Percentiles rank a stretch among this genome's conserved stretches.
phyloP scores from a whole-genome alignment of 2,329 filamentous ascomycete genomes.

The Juglanconis oblonga region DNA sequence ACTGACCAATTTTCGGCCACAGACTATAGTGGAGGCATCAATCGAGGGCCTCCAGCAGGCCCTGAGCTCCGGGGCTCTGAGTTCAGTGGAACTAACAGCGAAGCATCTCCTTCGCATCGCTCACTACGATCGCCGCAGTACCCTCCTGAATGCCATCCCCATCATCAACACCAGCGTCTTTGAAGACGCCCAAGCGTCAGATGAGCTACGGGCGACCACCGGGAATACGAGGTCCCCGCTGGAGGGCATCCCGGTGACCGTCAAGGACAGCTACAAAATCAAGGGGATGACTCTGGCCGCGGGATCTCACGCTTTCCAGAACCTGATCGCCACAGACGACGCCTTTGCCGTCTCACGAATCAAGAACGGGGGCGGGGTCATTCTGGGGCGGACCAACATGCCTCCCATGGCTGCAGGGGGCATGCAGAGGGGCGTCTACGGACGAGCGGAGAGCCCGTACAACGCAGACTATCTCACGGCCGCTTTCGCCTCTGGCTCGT shows the following conservation, averaged over 20 bases:
- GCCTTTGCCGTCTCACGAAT: constrained; percentile 47
- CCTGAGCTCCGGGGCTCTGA: not conserved
- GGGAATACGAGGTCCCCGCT: constrained; percentile 36
- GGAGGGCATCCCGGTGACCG: constrained; percentile 55
- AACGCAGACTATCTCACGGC: constrained; percentile 51
- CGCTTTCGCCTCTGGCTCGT: constrained; percentile 56
- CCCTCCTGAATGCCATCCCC: constrained; percentile 43
- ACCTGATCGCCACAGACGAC: constrained; percentile 49
- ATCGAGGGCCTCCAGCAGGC: not conserved
- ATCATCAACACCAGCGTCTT: constrained; percentile 44
- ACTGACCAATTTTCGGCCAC: not conserved
- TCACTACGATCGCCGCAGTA: not conserved
- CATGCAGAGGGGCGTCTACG: constrained; percentile 55
- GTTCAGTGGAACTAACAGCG: not conserved
- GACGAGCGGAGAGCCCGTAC: constrained; percentile 55
- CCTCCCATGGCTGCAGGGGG: constrained; percentile 58
- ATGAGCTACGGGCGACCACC: constrained; percentile 36
- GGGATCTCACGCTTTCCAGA: constrained; percentile 52
- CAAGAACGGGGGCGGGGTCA: constrained; percentile 45
- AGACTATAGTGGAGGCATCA: not conserved
- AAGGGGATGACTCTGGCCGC: constrained; percentile 49
- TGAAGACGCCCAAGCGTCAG: constrained; percentile 44
- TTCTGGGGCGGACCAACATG: constrained; percentile 58
- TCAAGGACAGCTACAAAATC: constrained; percentile 57
- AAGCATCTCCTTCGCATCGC: not conserved